These are phyloP conservation scores for Byssochlamys sp. DNA, from an alignment of 2,329 filamentous ascomycete species.

Conservation along the genomic window DNA sequence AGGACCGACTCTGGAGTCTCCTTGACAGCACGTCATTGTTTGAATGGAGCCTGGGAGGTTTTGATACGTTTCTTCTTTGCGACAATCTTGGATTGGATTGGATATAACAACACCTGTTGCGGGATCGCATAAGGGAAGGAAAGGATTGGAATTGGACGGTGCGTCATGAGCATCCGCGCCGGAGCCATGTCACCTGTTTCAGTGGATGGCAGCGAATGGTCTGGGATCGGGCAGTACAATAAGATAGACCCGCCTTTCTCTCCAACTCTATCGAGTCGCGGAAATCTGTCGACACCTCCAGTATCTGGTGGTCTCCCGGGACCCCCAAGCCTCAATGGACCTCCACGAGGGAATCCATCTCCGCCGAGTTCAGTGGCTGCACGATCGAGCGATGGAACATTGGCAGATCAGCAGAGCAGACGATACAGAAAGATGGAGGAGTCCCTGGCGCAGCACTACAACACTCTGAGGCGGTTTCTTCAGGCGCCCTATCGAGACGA, in stretches of 20 bases:
- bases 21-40: not conserved
- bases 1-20: not conserved
- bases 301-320: conserved; percentile 51
- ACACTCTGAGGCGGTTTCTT: conserved; percentile 67
- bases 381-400: conserved; percentile 67
- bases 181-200: conserved; percentile 73
- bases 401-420: conserved; percentile 55
- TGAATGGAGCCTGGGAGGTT: not conserved
- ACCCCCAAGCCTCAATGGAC: conserved; percentile 47
- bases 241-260: conserved; percentile 33
- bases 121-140: not conserved
- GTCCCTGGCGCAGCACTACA: conserved; percentile 69
- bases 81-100: not conserved
- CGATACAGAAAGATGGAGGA: conserved; percentile 54
- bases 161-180: conserved; percentile 59
- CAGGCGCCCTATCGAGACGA: conserved; percentile 63
- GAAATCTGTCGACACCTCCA: conserved; percentile 56
- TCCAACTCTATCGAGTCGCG: conserved; percentile 41
- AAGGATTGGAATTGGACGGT: not conserved
- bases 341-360: conserved; percentile 51
- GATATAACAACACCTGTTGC: not conserved
- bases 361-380: conserved; percentile 66
- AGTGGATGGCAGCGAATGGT: conserved; percentile 73
- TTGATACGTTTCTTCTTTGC: not conserved
- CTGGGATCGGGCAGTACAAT: conserved; percentile 59